Base-by-base conservation (phyloP, 1,284 basidiomycete species). In the Porogramme epimiltina region DNA sequence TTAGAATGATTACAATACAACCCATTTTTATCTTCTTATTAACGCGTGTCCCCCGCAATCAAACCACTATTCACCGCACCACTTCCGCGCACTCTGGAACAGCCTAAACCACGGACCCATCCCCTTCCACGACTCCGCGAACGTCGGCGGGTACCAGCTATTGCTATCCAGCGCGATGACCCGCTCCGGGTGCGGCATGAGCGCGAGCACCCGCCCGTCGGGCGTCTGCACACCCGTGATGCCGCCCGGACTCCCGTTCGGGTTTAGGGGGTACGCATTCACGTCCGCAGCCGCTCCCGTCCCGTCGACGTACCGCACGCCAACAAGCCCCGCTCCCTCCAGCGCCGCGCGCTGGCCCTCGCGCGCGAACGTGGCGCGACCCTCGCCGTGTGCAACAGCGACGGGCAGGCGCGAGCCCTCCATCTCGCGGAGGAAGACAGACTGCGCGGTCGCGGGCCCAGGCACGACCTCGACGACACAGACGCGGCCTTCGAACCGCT, bases 181-280 rank as follows among this genome's bases (percentile, higher is more conserved):
- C 23, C 93, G 81, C 68, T 95, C 93, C 0, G 93, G 93, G 71
- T 96, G 96, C 24, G 96, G 96, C 97, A 99, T 99, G 63, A 99
- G 73, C 6, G 92, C 93, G 52, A 99, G 76, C 13, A 99, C 89
- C 16, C 95, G 81, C 15, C 96, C 96, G 61, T 89, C 80, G 3
- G 82, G 79, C 3, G 93, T 94, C 63, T 93, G 87, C 33, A 99
- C 81, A 22, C 94, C 96, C 10, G 95, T 91, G 51, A 98, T 84
- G 18, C 94, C 96, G 10, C 80, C 84, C 0, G 88, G 84, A 62
- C 88, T 91, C 36, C 97, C 96, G 70, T 99, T 99, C 25, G 97
- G 96, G 72, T 99, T 99, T 63, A 88, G 75, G n/a, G 95, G 95
- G 70, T 97, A 97, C 25, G 74, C 65, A 6, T 13, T 37, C 34